phyloP scores from a whole-genome alignment of 495 filamentous ascomycete species.

The Penicillium roqueforti region DNA sequence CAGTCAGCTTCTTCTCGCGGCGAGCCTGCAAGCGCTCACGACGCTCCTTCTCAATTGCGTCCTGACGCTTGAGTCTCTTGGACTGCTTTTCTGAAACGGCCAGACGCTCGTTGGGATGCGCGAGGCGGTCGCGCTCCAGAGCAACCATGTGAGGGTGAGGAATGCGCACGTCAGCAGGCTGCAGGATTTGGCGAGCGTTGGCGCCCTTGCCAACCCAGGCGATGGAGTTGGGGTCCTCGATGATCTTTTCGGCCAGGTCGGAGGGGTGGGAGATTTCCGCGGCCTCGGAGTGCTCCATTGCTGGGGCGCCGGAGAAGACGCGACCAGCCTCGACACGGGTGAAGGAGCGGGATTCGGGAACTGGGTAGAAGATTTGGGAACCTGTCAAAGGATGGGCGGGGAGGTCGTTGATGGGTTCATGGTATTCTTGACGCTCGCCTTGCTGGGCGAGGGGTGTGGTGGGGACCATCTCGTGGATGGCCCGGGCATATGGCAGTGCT shows the following conservation, averaged over 20 bases:
- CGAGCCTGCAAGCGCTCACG: slow-evolving; percentile 36
- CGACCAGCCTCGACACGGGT: slow-evolving; percentile 85
- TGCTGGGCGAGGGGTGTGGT: slow-evolving; percentile 38
- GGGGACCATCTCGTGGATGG: slow-evolving; percentile 79
- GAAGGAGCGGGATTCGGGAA: slow-evolving; percentile 84
- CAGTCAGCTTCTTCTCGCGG: slow-evolving; percentile 36
- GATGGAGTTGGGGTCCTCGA: slow-evolving; percentile 28
- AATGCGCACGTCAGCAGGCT: slow-evolving; percentile 80
- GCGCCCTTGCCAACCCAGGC: slow-evolving; percentile 44
- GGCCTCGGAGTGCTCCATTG: slow-evolving; percentile 25
- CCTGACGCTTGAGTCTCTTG: slow-evolving; percentile 42
- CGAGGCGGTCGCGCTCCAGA: slow-evolving; percentile 44
- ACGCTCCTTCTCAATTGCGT: slow-evolving; percentile 35
- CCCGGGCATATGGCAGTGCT: slow-evolving; percentile 68
- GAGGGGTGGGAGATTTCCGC: slow-evolving; percentile 27
- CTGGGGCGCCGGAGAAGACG: slow-evolving; percentile 61
- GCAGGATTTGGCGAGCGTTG: slow-evolving; percentile 50
- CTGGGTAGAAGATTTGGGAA: slow-evolving; percentile 84
- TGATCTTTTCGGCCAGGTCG: slow-evolving; percentile 25
- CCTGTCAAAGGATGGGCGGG: slow-evolving; percentile 73
- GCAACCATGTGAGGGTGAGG: slow-evolving; percentile 81
- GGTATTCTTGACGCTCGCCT: slow-evolving; percentile 32
- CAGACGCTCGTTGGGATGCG: slow-evolving; percentile 25
- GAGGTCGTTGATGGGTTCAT: slow-evolving; percentile 91
- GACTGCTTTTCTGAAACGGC: slow-evolving; percentile 38